Conservation (phyloP, 495 filamentous ascomycete species). For the Echria macrotheca region DNA sequence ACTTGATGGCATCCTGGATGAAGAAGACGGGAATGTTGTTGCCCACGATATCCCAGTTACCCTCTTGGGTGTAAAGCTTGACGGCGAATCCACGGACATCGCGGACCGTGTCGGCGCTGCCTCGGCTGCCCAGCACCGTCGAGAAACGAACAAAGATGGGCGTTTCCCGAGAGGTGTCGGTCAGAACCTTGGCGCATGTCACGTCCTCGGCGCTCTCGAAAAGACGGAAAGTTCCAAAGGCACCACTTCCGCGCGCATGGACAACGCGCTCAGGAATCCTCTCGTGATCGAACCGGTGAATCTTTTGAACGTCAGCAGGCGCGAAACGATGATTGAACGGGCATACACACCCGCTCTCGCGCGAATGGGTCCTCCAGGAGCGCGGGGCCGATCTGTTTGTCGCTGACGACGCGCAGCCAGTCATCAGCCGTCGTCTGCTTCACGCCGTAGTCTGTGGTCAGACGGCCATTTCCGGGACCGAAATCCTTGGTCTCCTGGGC, state of each 20-base stretch:
- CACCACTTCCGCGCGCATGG: constrained; percentile 77
- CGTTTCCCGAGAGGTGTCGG: constrained; percentile 72
- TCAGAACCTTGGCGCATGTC: constrained; percentile 66
- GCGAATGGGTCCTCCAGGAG: constrained; percentile 80
- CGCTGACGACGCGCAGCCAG: constrained; percentile 63
- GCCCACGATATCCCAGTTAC: constrained; percentile 59
- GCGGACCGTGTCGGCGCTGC: constrained; percentile 73
- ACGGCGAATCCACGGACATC: constrained; percentile 79
- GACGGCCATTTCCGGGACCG: constrained; percentile 24
- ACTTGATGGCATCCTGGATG: constrained; percentile 69
- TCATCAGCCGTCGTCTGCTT: constrained; percentile 70
- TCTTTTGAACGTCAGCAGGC: constrained; percentile 37
- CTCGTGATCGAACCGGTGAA: constrained; percentile 79
- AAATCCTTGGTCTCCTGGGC: constrained; percentile 30
- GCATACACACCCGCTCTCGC: constrained; percentile 61
- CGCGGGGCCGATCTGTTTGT: constrained; percentile 59
- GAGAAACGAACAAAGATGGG: constrained; percentile 80
- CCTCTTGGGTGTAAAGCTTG: constrained; percentile 66
- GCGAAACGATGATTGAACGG: neutral
- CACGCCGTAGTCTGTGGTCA: constrained; percentile 77
- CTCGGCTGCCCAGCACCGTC: constrained; percentile 71
- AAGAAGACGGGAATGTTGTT: constrained; percentile 67
- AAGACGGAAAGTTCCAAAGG: constrained; percentile 78
- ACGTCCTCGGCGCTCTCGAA: constrained; percentile 65
- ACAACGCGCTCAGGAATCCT: constrained; percentile 86